A percentile compares a stretch with the other conserved stretches of the same genome.
Evolutionary conservation across 1,139 yeast species (phyloP).

Genomic region (Groenewaldozyma sp.): DNA sequence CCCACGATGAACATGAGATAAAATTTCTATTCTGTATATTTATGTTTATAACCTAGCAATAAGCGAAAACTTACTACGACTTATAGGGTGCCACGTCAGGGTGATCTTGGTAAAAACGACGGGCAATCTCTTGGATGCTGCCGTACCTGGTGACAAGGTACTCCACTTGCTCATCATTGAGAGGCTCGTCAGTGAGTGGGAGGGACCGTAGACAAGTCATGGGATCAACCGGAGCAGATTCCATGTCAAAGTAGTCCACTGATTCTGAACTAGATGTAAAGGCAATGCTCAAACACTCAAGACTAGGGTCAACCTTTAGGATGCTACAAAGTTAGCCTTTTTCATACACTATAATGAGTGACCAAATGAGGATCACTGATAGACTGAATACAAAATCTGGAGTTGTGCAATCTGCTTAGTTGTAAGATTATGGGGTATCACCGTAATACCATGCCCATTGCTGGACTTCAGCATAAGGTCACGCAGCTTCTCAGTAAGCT

Average conservation of each 20-base stretch:
- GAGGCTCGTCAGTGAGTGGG: not conserved
- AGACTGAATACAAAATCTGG: not conserved
- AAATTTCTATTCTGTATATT: slow-evolving; percentile 1
- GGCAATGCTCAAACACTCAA: too few relatives aligned
- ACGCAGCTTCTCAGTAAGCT: too few relatives aligned
- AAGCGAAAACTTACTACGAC: not conserved
- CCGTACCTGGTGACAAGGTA: not conserved
- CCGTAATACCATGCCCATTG: too few relatives aligned
- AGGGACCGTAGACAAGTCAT: not conserved
- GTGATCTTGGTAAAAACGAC: slow-evolving; percentile 1
- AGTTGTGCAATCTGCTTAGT: slow-evolving; percentile 1
- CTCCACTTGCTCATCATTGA: slow-evolving; percentile 1
- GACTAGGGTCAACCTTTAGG: not conserved
- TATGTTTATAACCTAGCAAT: not conserved
- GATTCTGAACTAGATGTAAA: too few relatives aligned
- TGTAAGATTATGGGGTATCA: too few relatives aligned
- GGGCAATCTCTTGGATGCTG: not conserved
- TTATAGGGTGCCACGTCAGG: not conserved
- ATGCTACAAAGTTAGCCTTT: too few relatives aligned
- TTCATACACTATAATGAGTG: too few relatives aligned
- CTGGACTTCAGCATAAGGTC: too few relatives aligned
- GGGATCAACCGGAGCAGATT: too few relatives aligned
- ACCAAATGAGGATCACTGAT: too few relatives aligned
- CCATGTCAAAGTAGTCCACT: too few relatives aligned
- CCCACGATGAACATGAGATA: slow-evolving; percentile 25